These are phyloP conservation scores for Ophidiomyces ophidiicola DNA, from an alignment of 2,329 filamentous ascomycete genomes.

Conservation along the genomic window DNA sequence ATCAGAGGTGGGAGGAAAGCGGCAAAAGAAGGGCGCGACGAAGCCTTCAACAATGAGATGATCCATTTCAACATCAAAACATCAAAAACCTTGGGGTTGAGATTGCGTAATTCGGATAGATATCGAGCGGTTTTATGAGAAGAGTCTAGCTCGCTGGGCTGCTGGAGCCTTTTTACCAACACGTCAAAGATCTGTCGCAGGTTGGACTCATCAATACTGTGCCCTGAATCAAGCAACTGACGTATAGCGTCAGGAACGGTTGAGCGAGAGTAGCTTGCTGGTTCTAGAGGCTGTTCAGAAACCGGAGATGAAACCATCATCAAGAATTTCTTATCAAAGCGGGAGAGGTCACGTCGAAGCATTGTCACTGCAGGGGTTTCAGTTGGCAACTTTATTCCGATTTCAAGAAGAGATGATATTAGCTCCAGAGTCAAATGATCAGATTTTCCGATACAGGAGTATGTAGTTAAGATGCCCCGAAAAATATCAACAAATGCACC, in stretches of 20 bases:
- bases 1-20: constrained; percentile 31
- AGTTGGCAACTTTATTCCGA: constrained; percentile 31
- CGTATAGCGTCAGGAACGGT: constrained; percentile 36
- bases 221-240: constrained; percentile 35
- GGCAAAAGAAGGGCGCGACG: constrained; percentile 24
- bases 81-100: constrained; percentile 35
- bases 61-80: constrained; percentile 34
- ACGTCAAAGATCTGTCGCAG: constrained; percentile 33
- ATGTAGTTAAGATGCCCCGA: constrained; percentile 29
- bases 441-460: constrained; percentile 27
- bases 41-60: constrained; percentile 25
- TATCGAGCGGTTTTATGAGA: constrained; percentile 31
- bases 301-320: constrained; percentile 38
- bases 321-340: constrained; percentile 32
- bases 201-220: constrained; percentile 36
- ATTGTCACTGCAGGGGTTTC: constrained; percentile 30
- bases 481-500: constrained; percentile 36
- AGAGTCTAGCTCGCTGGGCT: constrained; percentile 21
- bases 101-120: constrained; percentile 33
- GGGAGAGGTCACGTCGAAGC: constrained; percentile 35
- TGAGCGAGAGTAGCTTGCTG: constrained; percentile 29
- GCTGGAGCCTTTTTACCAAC: constrained; percentile 29
- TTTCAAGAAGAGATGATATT: constrained; percentile 34
- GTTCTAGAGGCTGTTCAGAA: constrained; percentile 36
- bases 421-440: constrained; percentile 30